A percentile compares a stretch with the other conserved stretches of the same genome.
Conservation (phyloP, 805 yeast genomes). For the Hanseniaspora guilliermondii region DNA sequence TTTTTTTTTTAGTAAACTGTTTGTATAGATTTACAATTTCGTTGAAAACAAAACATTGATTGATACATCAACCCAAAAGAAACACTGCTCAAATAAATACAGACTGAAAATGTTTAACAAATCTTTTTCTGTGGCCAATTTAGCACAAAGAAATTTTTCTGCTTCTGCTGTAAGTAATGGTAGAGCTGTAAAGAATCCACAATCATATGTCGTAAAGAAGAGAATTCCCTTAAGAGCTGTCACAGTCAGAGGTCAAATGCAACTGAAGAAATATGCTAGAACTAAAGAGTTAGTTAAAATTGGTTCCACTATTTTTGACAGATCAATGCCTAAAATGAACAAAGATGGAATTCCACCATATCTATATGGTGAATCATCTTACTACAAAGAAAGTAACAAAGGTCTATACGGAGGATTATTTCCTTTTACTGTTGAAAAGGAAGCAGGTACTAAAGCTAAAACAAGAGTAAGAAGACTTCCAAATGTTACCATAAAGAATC, state of each 20-base stretch:
- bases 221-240: constrained; percentile 12
- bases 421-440: constrained; percentile 60
- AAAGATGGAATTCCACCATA: constrained; percentile 38
- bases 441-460: constrained; percentile 64
- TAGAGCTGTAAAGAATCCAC: constrained; percentile 12
- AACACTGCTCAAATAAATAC: not conserved
- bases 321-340: not conserved
- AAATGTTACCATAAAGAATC: constrained; percentile 57
- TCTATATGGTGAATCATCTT: constrained; percentile 64
- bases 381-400: constrained; percentile 71
- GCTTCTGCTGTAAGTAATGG: constrained; percentile 1
- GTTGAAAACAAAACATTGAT: too few species aligned
- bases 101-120: not conserved
- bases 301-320: constrained; percentile 4
- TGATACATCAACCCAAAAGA: not conserved
- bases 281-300: not conserved
- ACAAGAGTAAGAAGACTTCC: constrained; percentile 72
- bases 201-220: constrained; percentile 2
- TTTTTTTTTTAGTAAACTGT: not conserved
- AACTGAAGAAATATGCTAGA: not conserved
- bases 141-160: constrained; percentile 11
- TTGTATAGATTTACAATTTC: too few species aligned
- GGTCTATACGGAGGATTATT: constrained; percentile 88
- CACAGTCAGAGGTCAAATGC: constrained; percentile 1
- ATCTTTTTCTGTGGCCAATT: not conserved